Evolutionary conservation across 257 asterid genomes (phyloP).

Genomic region (Forsythia viridissima): DNA sequence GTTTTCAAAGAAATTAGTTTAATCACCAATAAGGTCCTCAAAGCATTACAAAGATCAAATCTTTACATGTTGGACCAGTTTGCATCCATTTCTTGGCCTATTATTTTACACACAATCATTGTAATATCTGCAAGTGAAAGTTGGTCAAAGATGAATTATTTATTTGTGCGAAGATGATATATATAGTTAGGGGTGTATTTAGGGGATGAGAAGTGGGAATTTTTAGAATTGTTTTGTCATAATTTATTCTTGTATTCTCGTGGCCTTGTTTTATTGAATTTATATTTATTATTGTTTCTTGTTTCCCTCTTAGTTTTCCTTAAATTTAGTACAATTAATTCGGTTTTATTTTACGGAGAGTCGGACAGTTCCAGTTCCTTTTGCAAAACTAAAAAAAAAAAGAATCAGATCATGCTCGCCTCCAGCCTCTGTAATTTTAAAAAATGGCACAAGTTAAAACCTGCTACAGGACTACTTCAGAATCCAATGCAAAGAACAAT

Average conservation of each 20-base stretch:
- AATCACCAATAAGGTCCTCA: conserved; percentile 39
- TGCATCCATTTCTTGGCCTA: conserved; percentile 29
- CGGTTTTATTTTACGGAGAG: too few relatives aligned
- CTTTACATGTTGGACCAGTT: conserved; percentile 33
- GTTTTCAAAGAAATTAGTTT: conserved; percentile 13
- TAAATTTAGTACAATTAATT: neutral
- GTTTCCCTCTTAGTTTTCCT: conserved; percentile 3
- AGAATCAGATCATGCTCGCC: too few relatives aligned
- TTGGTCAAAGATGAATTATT: conserved; percentile 23
- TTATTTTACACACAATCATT: conserved; percentile 27
- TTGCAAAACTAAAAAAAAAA: too few relatives aligned
- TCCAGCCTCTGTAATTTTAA: too few relatives aligned
- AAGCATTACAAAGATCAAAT: conserved; percentile 21
- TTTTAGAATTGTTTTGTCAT: neutral
- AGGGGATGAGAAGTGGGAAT: neutral
- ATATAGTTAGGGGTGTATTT: neutral
- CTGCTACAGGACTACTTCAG: too few relatives aligned
- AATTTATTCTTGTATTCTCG: conserved; percentile 17
- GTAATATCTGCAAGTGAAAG: conserved; percentile 25
- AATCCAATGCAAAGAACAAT: too few relatives aligned
- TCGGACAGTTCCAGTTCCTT: too few relatives aligned
- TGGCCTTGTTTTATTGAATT: conserved; percentile 38
- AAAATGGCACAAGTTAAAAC: too few relatives aligned
- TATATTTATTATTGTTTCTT: conserved; percentile 31
- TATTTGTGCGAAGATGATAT: conserved; percentile 21